Conservation (phyloP, 176 grass and related monocot species). For the Luzula sylvatica region DNA sequence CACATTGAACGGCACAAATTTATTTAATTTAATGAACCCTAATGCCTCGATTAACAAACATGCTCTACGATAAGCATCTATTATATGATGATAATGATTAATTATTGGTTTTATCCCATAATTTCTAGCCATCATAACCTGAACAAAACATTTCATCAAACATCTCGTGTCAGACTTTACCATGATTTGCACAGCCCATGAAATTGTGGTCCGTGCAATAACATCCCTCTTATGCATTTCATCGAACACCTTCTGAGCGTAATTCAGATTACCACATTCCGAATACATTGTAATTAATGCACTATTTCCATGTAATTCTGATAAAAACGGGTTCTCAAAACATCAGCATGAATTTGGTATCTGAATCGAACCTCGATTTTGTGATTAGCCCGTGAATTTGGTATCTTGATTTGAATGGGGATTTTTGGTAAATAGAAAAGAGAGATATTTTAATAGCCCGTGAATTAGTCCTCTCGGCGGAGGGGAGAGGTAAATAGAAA, state of each 20-base stretch:
- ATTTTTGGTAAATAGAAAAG: slow-evolving; percentile 28
- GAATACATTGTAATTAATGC: slow-evolving; percentile 62
- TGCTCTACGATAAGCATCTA: slow-evolving; percentile 59
- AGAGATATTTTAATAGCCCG: slow-evolving; percentile 54
- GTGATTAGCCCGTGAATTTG: slow-evolving; percentile 34
- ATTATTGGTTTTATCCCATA: slow-evolving; percentile 38
- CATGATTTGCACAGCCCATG: slow-evolving; percentile 47
- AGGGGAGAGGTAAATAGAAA: background rate
- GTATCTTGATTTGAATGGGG: slow-evolving; percentile 41
- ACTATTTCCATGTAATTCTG: slow-evolving; percentile 1
- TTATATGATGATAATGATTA: slow-evolving; percentile 74
- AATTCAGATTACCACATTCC: slow-evolving; percentile 44
- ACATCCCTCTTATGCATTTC: slow-evolving; percentile 38
- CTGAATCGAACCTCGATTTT: slow-evolving; percentile 17
- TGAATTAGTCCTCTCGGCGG: slow-evolving; percentile 34
- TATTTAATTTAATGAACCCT: slow-evolving; percentile 42
- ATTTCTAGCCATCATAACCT: slow-evolving; percentile 41
- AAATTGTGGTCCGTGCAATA: slow-evolving; percentile 48
- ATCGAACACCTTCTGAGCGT: slow-evolving; percentile 39
- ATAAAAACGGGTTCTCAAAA: slow-evolving; percentile 35
- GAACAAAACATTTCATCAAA: slow-evolving; percentile 48
- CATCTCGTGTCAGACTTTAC: slow-evolving; percentile 44
- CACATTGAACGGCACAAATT: slow-evolving; percentile 60
- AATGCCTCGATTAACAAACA: slow-evolving; percentile 48
- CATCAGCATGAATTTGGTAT: slow-evolving; percentile 16